Evolutionary conservation across 192 early-diverging fungal species (phyloP), one percentile per base, ranked within the genome.

Genomic region (Funneliformis geosporum): DNA sequence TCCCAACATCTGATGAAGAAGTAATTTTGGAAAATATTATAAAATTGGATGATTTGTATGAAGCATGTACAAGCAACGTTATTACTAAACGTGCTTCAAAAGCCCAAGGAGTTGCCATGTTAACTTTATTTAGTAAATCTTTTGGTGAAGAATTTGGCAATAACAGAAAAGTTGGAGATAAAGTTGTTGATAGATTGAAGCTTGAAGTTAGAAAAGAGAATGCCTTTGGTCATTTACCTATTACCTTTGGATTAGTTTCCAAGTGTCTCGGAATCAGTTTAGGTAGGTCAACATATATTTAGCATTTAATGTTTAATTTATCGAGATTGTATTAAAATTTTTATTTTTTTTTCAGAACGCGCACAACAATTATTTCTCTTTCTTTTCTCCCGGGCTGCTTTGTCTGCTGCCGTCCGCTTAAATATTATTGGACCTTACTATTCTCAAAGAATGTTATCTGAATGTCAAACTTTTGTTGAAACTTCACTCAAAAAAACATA

Each of bases 401-500:
- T 96, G 64, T 96, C 95, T 1, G 91, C 95, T 0, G 95, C 95
- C 8, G 92, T 98, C 28, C 88, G 97, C 12, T 86, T 98, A 40
- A 96, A 96, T 80, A 86, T 97, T 9, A 86, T 96, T 60, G 97
- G 97, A 1, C 97, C 97, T 8, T 95, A 96, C 82, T 88, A 92
- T 68, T 95, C 93, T 7, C 97, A 98, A 79, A 84, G 88, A 46
- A 83, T 94, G 28, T 85, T 96, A 78, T 84, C 91, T 70, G 83
- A 90, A 60, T 88, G 90, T 28, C 86, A 91, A 44, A 77, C 79
- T 18, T 81, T 81, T 21, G 87, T 91, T 69, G 84, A 88, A 72
- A 81, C 81, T 23, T 85, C 87, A 39, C 82, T 87, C 47, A 59
- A 81, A 33, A 80, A 86, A 46, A 89, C 89, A 6, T 85, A 83